Evolutionary conservation across 345 rosid genomes (phyloP).

Genomic region (Euclidium syriacum): DNA sequence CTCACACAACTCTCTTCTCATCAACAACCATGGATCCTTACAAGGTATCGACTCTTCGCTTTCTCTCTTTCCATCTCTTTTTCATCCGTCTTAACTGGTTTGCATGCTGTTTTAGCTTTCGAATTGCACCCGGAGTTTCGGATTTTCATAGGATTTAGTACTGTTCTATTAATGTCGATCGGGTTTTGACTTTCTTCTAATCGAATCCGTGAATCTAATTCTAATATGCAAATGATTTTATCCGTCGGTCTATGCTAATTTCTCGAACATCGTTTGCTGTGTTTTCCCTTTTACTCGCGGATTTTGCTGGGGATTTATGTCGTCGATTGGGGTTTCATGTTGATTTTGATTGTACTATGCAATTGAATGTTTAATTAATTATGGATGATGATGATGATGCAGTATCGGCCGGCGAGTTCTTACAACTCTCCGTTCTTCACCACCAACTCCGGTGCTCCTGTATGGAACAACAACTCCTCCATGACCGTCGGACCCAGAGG

Average conservation of each 20-base stretch:
- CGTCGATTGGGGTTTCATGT: neutral
- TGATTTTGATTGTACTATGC: neutral
- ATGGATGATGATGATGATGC: slow-evolving; percentile 8
- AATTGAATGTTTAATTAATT: neutral
- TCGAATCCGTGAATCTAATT: neutral
- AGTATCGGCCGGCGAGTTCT: slow-evolving; percentile 38
- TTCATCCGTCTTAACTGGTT: slow-evolving; percentile 11
- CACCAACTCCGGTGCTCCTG: slow-evolving; percentile 41
- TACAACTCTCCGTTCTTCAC: slow-evolving; percentile 37
- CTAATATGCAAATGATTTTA: neutral
- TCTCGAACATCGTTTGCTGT: neutral
- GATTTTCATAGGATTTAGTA: neutral
- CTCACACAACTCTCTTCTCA: neutral
- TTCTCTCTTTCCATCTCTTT: neutral
- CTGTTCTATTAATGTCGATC: slow-evolving; percentile 5
- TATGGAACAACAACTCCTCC: slow-evolving; percentile 42
- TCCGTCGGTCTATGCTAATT: neutral
- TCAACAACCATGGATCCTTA: slow-evolving; percentile 48
- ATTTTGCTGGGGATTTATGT: neutral
- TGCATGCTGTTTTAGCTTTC: neutral
- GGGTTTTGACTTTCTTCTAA: neutral
- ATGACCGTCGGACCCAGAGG: slow-evolving; percentile 40
- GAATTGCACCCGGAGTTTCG: neutral
- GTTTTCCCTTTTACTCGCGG: neutral
- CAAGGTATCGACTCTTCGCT: slow-evolving; percentile 30